Evolutionary conservation across 2,329 filamentous ascomycete genomes (phyloP).

Genomic region (Talaromyces albobiverticillius): DNA sequence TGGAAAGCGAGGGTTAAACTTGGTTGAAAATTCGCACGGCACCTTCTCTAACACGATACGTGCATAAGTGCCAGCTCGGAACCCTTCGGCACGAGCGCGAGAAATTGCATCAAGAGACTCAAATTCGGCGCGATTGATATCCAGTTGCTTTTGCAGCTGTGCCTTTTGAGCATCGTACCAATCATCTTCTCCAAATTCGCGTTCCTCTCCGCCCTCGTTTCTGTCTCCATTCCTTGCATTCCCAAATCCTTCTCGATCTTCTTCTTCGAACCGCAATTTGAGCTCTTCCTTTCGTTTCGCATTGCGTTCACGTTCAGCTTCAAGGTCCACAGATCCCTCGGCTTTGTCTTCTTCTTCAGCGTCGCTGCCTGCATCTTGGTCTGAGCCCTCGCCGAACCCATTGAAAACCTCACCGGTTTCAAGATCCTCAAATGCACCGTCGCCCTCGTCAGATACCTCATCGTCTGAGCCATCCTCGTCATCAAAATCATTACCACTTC

Average conservation of each 20-base stretch:
- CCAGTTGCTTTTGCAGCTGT: conserved; percentile 87
- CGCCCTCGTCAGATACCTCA: conserved; percentile 60
- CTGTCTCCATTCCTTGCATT: conserved; percentile 82
- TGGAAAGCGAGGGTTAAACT: conserved; percentile 78
- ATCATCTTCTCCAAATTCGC: conserved; percentile 92
- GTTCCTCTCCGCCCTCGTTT: conserved; percentile 65
- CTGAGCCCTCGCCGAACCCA: conserved; percentile 52
- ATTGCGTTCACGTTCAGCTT: conserved; percentile 86
- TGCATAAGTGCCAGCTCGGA: conserved; percentile 87
- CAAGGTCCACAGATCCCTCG: conserved; percentile 54
- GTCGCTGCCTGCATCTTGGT: conserved; percentile 33
- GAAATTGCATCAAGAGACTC: conserved; percentile 81
- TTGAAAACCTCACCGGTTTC: conserved; percentile 66
- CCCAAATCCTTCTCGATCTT: conserved; percentile 88
- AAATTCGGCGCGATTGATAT: conserved; percentile 95
- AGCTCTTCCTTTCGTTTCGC: conserved; percentile 91
- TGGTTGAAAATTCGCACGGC: conserved; percentile 81
- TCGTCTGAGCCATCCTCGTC: conserved; percentile 52
- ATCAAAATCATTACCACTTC: conserved; percentile 56
- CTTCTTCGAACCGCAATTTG: conserved; percentile 90
- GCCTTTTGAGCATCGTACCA: conserved; percentile 99
- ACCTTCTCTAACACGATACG: conserved; percentile 87
- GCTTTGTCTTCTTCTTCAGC: conserved; percentile 28
- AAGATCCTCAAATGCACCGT: conserved; percentile 81
- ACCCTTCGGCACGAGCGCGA: conserved; percentile 80